Percentiles rank a stretch among this genome's conserved stretches.
These are phyloP conservation scores for Fusarium cicatricum DNA, from an alignment of 2,329 filamentous ascomycete species.

Conservation along the genomic window DNA sequence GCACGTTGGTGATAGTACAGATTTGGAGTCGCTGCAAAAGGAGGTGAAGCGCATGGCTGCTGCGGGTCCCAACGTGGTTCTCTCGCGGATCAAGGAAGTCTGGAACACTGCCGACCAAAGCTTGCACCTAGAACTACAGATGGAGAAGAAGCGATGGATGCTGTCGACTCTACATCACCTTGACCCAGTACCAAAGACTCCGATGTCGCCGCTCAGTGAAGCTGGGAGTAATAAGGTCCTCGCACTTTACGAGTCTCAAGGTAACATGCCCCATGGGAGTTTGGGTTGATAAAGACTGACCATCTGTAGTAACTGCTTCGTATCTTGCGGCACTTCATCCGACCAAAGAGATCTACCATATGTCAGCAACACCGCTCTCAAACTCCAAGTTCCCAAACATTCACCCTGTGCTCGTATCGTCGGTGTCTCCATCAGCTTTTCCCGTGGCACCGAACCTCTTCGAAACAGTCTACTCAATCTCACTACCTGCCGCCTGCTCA, in stretches of 20 bases:
- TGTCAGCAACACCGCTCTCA: conserved; percentile 54
- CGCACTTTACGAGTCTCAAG: conserved; percentile 60
- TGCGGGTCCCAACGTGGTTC: conserved; percentile 50
- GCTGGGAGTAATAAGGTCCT: conserved; percentile 48
- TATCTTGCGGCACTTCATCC: conserved; percentile 58
- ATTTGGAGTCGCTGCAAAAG: conserved; percentile 17
- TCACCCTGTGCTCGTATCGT: conserved; percentile 50
- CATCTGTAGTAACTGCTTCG: conserved; percentile 54
- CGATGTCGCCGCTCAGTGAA: not conserved
- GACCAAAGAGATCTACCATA: conserved; percentile 53
- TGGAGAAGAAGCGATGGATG: conserved; percentile 68
- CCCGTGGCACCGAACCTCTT: conserved; percentile 55
- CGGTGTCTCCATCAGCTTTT: conserved; percentile 46
- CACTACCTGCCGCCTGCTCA: conserved; percentile 64
- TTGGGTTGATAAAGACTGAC: not conserved
- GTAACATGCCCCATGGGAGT: conserved; percentile 43
- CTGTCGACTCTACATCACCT: conserved; percentile 62
- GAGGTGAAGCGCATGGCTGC: conserved; percentile 35
- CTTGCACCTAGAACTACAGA: conserved; percentile 48
- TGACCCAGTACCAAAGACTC: conserved; percentile 44
- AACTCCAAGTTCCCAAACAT: conserved; percentile 50
- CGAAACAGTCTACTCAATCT: conserved; percentile 60
- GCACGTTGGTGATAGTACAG: not conserved
- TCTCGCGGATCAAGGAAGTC: conserved; percentile 60
- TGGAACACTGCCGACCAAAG: conserved; percentile 27